Evolutionary conservation across 805 yeast genomes (phyloP), one percentile per base, ranked within the genome.

Genomic region (Candida tammaniensis): DNA sequence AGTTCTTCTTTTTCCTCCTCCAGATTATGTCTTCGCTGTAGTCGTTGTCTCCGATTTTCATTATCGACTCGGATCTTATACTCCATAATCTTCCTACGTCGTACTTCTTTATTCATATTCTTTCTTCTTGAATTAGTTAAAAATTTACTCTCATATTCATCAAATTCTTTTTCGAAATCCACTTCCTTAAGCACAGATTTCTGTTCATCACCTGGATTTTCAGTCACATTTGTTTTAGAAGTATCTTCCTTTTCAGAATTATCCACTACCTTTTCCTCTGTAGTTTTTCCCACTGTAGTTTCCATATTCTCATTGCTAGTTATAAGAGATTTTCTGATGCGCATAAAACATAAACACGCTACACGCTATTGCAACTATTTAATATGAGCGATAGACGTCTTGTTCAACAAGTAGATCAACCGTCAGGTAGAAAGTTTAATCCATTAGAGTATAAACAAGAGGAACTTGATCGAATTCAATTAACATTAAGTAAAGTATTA

Each of bases 401-500:
- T 8, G 25, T 6, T 8, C 12, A 23, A 23, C 12, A 23, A 7
- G 12, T 7, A 23, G 12, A 23, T 8, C 12, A 23, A 11, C 25
- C 25, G 8, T 10, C n/a, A 23, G 25, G 25, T 10, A 23, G 25
- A n/a, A 6, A 7, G 6, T 26, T 26, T 10, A 6, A 27, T 17
- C 7, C 31, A 11, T n/a, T n/a, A n/a, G 34, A 10, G 6, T 67
- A 61, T 46, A 47, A 57, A 1, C 43, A 39, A 3, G 62, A 56
- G 22, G 72, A 67, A 33, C 48, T 53, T n/a, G 38, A 44, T n/a
- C 44, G 57, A 10, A 67, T 67, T 22, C 68, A 64, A 43, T 40
- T 34, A 17, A 44, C 52, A 15, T 47, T 67, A 7, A 57, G 64
- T 40, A 59, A 57, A 35, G 66, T 64, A 1, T 47, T 85, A 12